These are phyloP conservation scores for Globisporangium heterothallicum DNA, from an alignment of 352 stramenopile genomes.

Conservation along the genomic window DNA sequence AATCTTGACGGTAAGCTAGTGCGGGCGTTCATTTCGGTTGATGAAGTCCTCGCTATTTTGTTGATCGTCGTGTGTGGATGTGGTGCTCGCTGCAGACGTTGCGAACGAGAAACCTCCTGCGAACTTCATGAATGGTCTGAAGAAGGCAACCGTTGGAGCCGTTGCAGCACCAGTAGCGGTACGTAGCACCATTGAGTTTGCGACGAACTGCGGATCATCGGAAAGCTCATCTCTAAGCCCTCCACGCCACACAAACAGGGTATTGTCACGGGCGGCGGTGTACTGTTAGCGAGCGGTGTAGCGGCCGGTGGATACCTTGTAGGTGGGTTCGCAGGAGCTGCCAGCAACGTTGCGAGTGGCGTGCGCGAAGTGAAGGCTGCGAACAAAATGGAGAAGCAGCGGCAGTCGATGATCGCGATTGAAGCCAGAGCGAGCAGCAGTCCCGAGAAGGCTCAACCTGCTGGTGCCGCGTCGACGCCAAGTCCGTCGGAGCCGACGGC, in stretches of 20 bases:
- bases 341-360: constrained; percentile 76
- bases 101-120: constrained; percentile 65
- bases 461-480: background rate
- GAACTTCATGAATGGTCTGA: constrained; percentile 80
- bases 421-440: constrained; percentile 3
- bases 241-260: constrained; percentile 26
- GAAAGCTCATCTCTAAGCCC: too few species aligned
- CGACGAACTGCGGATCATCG: background rate
- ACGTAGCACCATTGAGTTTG: constrained; percentile 10
- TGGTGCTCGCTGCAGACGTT: constrained; percentile 9
- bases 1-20: constrained; percentile 17
- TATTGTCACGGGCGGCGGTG: constrained; percentile 68
- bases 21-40: background rate
- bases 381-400: constrained; percentile 64
- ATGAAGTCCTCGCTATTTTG: background rate
- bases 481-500: background rate
- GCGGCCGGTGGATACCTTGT: constrained; percentile 75
- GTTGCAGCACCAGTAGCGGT: constrained; percentile 78
- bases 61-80: background rate
- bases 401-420: constrained; percentile 19
- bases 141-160: constrained; percentile 81
- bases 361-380: constrained; percentile 77
- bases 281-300: constrained; percentile 72
- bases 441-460: background rate
- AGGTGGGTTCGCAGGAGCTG: constrained; percentile 73